Evolutionary conservation across 352 stramenopile genomes (phyloP), one percentile per base, ranked within the genome.

Genomic region (Aphanomyces cochlioides): DNA sequence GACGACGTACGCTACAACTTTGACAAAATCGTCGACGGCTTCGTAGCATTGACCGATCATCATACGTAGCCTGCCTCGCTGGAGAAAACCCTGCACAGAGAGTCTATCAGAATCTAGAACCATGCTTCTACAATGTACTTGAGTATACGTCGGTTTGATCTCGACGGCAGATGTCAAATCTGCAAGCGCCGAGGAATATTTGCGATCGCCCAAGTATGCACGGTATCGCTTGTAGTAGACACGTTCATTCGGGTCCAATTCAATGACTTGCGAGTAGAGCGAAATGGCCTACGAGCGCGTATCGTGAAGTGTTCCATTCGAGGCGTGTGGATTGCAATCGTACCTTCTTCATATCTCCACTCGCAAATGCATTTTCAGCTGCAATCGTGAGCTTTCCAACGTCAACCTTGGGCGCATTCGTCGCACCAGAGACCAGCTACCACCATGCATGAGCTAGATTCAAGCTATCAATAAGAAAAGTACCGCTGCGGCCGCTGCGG

Each of bases 161-260:
- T 83, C 73, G 12, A 93, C 74, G 37, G 85, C 88, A 39, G 80
- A 84, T 48, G 82, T 88, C 36, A 93, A 41, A 69, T 93, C 85
- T 6, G 79, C 81, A 38, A 93, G 71, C 7, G 85, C 85, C 63
- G 88, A 80, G 28, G 76, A 77, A 66, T 91, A 93, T 76, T 93
- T 93, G 73, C 85, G 78, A 69, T 93, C 83, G 64, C 82, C 90
- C 63, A 93, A 69, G 69, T 93, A 93, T 12, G 83, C 85, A 47
- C 85, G 85, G 61, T 87, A 93, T 34, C 85, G 78, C 79, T 93
- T 92, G 82, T 92, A 93, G 53, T 90, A 90, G 71, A 92, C 88
- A 69, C 84, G 83, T 69, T 93, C 85, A 72, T 92, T 79, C 7
- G 85, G 84, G 58, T 93, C 85, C 34, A 92, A 61, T 67, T 92